phyloP scores from a whole-genome alignment of 2,329 filamentous ascomycete species.

The Pyrenochaeta sp. region DNA sequence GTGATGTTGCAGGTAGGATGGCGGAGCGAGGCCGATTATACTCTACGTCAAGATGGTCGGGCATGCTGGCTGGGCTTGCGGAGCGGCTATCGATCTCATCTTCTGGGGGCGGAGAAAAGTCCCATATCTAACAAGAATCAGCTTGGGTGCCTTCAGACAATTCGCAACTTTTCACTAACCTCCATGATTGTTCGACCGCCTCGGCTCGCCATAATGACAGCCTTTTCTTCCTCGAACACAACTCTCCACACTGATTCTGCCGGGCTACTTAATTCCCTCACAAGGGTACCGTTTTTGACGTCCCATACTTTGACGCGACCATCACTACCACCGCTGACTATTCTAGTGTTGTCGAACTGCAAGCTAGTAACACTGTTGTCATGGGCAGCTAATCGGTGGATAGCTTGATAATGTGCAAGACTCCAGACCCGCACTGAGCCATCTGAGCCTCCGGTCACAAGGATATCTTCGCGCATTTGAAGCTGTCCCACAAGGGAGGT shows the following conservation, averaged over 20 bases:
- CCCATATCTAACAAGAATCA: slow-evolving; percentile 77
- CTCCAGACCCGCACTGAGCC: slow-evolving; percentile 98
- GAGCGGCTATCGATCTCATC: slow-evolving; percentile 49
- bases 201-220: slow-evolving; percentile 90
- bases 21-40: slow-evolving; percentile 45
- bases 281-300: slow-evolving; percentile 86
- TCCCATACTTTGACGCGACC: slow-evolving; percentile 99
- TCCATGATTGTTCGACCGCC: slow-evolving; percentile 94
- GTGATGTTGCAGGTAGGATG: slow-evolving; percentile 33
- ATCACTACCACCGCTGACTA: slow-evolving; percentile 95
- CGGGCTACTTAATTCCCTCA: slow-evolving; percentile 88
- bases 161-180: slow-evolving; percentile 63
- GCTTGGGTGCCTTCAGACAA: slow-evolving; percentile 6
- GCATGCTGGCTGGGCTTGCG: slow-evolving; percentile 54
- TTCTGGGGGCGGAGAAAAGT: slow-evolving; percentile 82
- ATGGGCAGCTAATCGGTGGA: slow-evolving; percentile 93
- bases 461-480: slow-evolving; percentile 91
- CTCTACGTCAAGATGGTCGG: slow-evolving; percentile 47
- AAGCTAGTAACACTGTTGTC: slow-evolving; percentile 98
- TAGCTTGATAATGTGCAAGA: slow-evolving; percentile 85
- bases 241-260: slow-evolving; percentile 98
- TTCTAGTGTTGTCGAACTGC: slow-evolving; percentile 94
- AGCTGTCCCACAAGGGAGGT: slow-evolving; percentile 96
- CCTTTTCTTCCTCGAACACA: slow-evolving; percentile 98
- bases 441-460: slow-evolving; percentile 96